Evolutionary conservation across 345 rosid genomes (phyloP).

Genomic region (Erucastrum elatum): DNA sequence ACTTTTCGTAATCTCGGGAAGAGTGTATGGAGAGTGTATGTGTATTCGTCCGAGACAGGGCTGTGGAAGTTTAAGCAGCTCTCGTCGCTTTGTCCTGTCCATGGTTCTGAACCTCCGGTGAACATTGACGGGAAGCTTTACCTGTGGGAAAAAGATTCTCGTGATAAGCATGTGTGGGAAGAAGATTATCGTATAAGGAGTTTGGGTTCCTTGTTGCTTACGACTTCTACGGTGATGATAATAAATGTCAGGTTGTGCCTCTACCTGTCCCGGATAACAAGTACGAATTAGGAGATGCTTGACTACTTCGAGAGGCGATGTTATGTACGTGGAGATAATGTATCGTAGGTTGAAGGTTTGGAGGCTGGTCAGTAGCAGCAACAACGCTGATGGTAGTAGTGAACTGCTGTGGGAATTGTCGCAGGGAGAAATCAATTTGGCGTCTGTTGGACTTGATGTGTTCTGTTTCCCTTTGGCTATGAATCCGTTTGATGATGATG

Average conservation of each 20-base stretch:
- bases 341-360: background rate
- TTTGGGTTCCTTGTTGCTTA: background rate
- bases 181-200: background rate
- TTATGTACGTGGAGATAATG: background rate
- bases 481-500: slow-evolving; percentile 1
- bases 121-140: background rate
- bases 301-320: slow-evolving; percentile 12
- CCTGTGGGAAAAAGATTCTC: background rate
- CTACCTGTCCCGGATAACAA: background rate
- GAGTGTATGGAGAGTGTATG: slow-evolving; percentile 4
- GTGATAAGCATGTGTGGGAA: background rate
- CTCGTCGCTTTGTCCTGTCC: background rate
- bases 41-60: slow-evolving; percentile 18
- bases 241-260: background rate
- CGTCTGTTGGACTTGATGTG: background rate
- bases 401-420: background rate
- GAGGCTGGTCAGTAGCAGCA: background rate
- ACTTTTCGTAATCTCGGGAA: background rate
- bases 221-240: background rate
- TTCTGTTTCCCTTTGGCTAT: background rate
- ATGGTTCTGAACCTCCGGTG: background rate
- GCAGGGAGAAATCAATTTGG: background rate
- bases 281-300: slow-evolving; percentile 15
- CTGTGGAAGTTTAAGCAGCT: background rate
- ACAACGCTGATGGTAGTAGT: background rate